Evolutionary conservation across 1,284 basidiomycete genomes (phyloP), one percentile per base, ranked within the genome.

Genomic region (Pseudozyma tsukubaensis): DNA sequence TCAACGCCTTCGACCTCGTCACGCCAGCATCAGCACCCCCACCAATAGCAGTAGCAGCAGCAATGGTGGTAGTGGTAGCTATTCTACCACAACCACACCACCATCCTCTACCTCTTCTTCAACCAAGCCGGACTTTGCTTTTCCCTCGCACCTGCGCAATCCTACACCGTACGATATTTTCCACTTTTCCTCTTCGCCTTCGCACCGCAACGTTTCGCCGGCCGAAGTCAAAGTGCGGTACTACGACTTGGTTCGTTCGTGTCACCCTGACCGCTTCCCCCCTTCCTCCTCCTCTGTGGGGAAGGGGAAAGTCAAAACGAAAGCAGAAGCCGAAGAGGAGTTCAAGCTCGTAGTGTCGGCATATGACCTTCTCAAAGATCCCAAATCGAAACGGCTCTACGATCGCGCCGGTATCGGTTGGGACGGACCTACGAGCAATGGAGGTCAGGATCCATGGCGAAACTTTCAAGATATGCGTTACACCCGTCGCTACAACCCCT

Each of bases 161-260:
- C 72, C 72, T 1, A 63, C 76, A 9, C 82, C 82, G 3, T 84
- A 80, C 54, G 79, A 84, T 13, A 79, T 84, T 37, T 83, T 84
- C 60, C 80, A 82, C 51, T 69, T 84, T 18, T 24, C 63, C 29
- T 21, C 24, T 29, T 29, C 24, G 24, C 24, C 24, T 6, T 29
- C 24, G 24, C 24, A 18, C 3, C 59, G 69, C 16, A 18, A 52
- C 9, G 77, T 78, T 3, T 50, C 67, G 0, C 49, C 61, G 0
- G 9, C 60, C 0, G 53, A 82, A 24, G 54, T 84, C 52, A 84
- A 84, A 45, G 18, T 60, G n/a, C 66, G 82, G 0, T 84, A 84
- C 65, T 84, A 84, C 65, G 74, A 84, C 19, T 59, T 84, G 3
- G 81, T 84, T 13, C 67, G 73, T 8, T 24, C 57, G 1, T 69